phyloP scores from a whole-genome alignment of 2,329 filamentous ascomycete genomes.

The Nemania bipapillata region DNA sequence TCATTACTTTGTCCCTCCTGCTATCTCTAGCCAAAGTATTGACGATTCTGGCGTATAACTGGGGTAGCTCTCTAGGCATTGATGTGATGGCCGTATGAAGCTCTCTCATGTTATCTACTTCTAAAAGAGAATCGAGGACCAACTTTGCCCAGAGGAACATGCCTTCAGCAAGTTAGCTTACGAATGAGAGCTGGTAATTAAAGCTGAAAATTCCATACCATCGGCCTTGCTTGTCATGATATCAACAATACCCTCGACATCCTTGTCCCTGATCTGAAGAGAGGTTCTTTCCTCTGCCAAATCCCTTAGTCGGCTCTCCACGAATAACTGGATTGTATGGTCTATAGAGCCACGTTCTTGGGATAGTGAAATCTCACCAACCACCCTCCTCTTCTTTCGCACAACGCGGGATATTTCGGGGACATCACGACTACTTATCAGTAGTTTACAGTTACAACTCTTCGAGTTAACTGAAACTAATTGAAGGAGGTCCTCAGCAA shows the following conservation, averaged over 20 bases:
- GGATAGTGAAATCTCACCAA: conserved; percentile 8
- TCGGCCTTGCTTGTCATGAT: conserved; percentile 19
- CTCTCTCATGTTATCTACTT: conserved; percentile 20
- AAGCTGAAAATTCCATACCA: not conserved
- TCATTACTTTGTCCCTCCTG: conserved; percentile 18
- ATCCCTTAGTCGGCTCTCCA: conserved; percentile 11
- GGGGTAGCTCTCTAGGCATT: conserved; percentile 19
- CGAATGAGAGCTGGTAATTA: not conserved
- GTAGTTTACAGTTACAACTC: conserved; percentile 18
- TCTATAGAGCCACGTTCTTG: conserved; percentile 9
- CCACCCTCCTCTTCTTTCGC: conserved; percentile 3
- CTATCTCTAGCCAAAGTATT: conserved; percentile 1
- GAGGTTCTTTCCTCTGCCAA: conserved; percentile 10
- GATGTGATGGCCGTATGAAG: conserved; percentile 23
- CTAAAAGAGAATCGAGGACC: conserved; percentile 19
- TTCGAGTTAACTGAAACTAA: conserved; percentile 8
- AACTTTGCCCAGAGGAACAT: conserved; percentile 23
- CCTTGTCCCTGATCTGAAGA: conserved; percentile 4
- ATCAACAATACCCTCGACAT: conserved; percentile 13
- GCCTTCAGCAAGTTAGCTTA: conserved; percentile 9
- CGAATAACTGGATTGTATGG: conserved; percentile 5
- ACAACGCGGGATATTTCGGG: conserved; percentile 11
- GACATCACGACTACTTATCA: conserved; percentile 22
- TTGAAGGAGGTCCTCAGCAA: conserved; percentile 15
- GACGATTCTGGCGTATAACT: conserved; percentile 20